Conservation (phyloP, 2,329 filamentous ascomycete species). For the Chlorencoelia australis region DNA sequence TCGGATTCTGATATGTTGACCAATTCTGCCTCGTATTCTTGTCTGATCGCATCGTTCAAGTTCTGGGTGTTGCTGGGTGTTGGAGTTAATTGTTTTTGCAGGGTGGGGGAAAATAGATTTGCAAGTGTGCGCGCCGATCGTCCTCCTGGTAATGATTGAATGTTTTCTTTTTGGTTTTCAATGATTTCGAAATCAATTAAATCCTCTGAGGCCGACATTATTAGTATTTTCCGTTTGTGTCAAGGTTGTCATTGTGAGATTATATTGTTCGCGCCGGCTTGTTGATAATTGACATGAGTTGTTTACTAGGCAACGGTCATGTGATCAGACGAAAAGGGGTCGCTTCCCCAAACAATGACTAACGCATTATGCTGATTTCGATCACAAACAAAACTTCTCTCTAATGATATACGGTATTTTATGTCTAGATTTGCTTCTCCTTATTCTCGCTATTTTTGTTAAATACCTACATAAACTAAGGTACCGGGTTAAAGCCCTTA, state of each 20-base stretch:
- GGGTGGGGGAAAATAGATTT: constrained; percentile 63
- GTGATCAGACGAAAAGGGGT: no score
- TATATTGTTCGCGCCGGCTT: no score
- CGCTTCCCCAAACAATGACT: no score
- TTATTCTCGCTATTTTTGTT: no score
- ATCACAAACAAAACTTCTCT: no score
- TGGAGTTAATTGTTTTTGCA: constrained; percentile 48
- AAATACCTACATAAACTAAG: no score
- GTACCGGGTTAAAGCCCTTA: no score
- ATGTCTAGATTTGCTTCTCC: no score
- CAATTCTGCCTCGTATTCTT: constrained; percentile 80
- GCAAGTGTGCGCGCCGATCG: constrained; percentile 84
- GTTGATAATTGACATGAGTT: no score
- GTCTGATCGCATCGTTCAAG: constrained; percentile 67
- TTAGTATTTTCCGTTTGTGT: constrained; percentile 13
- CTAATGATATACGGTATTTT: no score
- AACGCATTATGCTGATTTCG: no score
- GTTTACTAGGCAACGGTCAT: no score
- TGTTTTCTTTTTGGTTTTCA: constrained; percentile 96
- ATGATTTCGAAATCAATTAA: constrained; percentile 79
- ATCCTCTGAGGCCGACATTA: constrained; percentile 41
- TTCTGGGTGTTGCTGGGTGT: constrained; percentile 65
- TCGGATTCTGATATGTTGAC: constrained; percentile 73
- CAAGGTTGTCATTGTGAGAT: neutral
- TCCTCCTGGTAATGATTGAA: constrained; percentile 81